phyloP scores from a whole-genome alignment of 208 protist species.

The Trypanosoma mega region DNA sequence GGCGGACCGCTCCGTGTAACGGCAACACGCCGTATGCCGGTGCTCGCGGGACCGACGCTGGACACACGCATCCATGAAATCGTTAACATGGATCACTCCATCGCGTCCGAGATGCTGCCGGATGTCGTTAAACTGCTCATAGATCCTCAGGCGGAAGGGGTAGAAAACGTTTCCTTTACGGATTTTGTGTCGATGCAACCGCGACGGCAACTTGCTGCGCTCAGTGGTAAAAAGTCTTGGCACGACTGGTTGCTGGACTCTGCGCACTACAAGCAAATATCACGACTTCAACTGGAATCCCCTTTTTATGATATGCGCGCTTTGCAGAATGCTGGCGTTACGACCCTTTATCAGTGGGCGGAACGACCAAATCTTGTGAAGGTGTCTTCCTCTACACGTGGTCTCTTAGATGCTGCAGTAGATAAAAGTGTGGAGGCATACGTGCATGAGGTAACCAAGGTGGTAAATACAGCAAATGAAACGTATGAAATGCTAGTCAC shows the following conservation, averaged over 20 bases:
- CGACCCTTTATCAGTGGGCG: slow-evolving; percentile 76
- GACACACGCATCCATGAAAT: slow-evolving; percentile 76
- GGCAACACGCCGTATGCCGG: slow-evolving; percentile 32
- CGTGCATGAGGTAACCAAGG: slow-evolving; percentile 57
- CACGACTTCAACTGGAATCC: slow-evolving; percentile 51
- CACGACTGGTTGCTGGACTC: slow-evolving; percentile 74
- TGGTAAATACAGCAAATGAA: slow-evolving; percentile 61
- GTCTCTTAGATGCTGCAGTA: slow-evolving; percentile 76
- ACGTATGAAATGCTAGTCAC: slow-evolving; percentile 37
- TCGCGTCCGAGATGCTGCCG: slow-evolving; percentile 52
- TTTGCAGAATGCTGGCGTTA: slow-evolving; percentile 70
- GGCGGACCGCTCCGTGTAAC: slow-evolving; percentile 24
- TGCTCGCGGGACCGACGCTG: slow-evolving; percentile 34
- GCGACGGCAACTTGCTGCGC: slow-evolving; percentile 60
- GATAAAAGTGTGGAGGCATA: slow-evolving; percentile 67
- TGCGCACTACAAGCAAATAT: slow-evolving; percentile 70
- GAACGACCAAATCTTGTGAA: slow-evolving; percentile 72
- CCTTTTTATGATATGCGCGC: slow-evolving; percentile 59
- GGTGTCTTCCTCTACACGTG: slow-evolving; percentile 69
- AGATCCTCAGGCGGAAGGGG: slow-evolving; percentile 54
- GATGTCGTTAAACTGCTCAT: slow-evolving; percentile 78
- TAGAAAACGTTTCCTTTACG: slow-evolving; percentile 67
- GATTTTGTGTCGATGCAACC: slow-evolving; percentile 82
- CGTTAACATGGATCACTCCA: slow-evolving; percentile 46
- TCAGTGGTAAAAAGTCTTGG: slow-evolving; percentile 61